phyloP scores from a whole-genome alignment of 1,139 yeast genomes.

The Blastobotrys arbuscula region DNA sequence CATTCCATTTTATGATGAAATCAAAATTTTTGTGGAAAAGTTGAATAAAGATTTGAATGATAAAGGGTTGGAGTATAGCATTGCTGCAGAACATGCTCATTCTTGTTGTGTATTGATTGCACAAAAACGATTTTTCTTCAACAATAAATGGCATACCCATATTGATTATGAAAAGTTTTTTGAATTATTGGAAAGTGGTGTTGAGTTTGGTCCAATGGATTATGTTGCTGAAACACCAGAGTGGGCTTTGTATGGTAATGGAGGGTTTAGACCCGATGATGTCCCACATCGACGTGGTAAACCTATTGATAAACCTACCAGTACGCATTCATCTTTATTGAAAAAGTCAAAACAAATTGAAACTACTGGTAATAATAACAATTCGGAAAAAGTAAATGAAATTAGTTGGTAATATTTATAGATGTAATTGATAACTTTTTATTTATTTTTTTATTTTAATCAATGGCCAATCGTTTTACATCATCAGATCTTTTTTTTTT shows the following conservation, averaged over 20 bases:
- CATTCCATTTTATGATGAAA: conserved; percentile 91
- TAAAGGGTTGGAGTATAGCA: conserved; percentile 66
- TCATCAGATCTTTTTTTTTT: background rate
- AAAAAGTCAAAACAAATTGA: background rate
- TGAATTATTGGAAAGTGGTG: conserved; percentile 52
- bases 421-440: too few relatives aligned
- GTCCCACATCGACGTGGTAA: conserved; percentile 26
- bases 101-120: conserved; percentile 89
- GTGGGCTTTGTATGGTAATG: conserved; percentile 92
- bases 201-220: conserved; percentile 68
- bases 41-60: conserved; percentile 54
- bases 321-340: background rate
- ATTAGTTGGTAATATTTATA: too few relatives aligned
- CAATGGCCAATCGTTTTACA: background rate
- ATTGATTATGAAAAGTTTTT: conserved; percentile 78
- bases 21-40: conserved; percentile 63
- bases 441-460: too few relatives aligned
- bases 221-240: conserved; percentile 75
- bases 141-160: conserved; percentile 83
- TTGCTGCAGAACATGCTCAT: conserved; percentile 96
- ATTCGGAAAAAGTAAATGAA: background rate
- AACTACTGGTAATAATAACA: background rate
- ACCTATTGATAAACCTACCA: conserved; percentile 1
- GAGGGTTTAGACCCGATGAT: conserved; percentile 89
- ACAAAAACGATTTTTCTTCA: conserved; percentile 59